phyloP scores from a whole-genome alignment of 228 moss, liverwort and hornwort genomes.

The Sphagnum magellanicum region DNA sequence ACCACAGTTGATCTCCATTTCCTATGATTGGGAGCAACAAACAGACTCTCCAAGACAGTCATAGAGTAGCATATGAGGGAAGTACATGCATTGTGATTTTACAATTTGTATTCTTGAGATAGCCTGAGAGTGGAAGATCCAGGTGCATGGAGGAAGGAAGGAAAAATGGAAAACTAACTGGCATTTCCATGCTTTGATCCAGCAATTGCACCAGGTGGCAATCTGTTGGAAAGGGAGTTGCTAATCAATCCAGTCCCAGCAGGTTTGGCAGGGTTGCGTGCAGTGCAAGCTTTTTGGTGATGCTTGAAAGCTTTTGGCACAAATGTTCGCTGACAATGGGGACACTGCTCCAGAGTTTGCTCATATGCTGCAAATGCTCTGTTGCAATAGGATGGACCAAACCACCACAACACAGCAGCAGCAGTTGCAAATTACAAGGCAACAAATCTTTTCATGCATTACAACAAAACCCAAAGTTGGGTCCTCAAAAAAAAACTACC shows the following conservation, averaged over 20 bases:
- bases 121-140: background rate
- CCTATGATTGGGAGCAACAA: no score
- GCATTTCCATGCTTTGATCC: conserved; percentile 10
- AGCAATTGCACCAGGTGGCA: conserved; percentile 26
- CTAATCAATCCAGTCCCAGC: conserved; percentile 52
- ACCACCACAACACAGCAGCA: background rate
- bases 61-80: background rate
- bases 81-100: background rate
- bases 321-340: conserved; percentile 46
- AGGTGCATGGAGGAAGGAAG: background rate
- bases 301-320: conserved; percentile 53
- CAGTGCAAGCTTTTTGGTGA: conserved; percentile 47
- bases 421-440: background rate
- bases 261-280: conserved; percentile 45
- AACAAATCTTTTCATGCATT: background rate
- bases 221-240: conserved; percentile 53
- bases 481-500: background rate
- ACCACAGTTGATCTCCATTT: no score
- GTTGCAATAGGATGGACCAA: conserved; percentile 7
- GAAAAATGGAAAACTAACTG: conserved; percentile 4
- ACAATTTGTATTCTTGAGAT: background rate
- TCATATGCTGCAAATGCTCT: conserved; percentile 47
- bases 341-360: conserved; percentile 42
- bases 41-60: no score
- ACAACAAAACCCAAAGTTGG: background rate